A percentile compares a stretch with the other conserved stretches of the same genome.
These are phyloP conservation scores for Mycena indigotica DNA, from an alignment of 768 basidiomycete species.

Conservation along the genomic window DNA sequence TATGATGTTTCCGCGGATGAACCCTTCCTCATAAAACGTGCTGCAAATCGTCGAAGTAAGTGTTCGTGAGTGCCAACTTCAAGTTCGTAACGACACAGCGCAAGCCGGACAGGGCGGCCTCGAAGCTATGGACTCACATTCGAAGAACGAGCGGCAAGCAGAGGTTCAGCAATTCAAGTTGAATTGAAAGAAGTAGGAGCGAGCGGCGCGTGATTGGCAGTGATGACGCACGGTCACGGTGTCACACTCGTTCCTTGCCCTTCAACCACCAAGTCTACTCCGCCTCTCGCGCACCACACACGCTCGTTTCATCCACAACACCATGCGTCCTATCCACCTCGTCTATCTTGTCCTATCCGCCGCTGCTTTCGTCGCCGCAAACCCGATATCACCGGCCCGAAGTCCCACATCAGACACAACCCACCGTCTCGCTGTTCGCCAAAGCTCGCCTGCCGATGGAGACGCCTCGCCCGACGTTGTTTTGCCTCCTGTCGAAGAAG, in stretches of 20 bases:
- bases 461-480: neutral
- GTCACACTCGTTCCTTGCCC: neutral
- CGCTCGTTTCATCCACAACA: neutral
- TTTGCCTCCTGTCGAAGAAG: constrained; percentile 11
- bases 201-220: neutral
- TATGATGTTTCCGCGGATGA: too few species aligned
- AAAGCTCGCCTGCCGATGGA: neutral
- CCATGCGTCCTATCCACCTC: constrained; percentile 12
- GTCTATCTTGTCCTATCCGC: constrained; percentile 13
- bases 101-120: too few species aligned
- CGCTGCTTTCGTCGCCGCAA: constrained; percentile 13
- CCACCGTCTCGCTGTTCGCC: constrained; percentile 5
- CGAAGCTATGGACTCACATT: too few species aligned
- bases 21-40: too few species aligned
- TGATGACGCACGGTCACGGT: neutral
- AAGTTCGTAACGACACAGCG: too few species aligned
- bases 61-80: too few species aligned
- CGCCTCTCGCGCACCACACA: neutral
- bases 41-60: too few species aligned
- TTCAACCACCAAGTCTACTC: neutral
- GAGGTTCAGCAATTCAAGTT: too few species aligned
- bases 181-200: too few species aligned
- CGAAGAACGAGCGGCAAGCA: too few species aligned
- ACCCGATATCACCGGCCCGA: neutral
- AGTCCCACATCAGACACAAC: neutral